A percentile compares a stretch with the other conserved stretches of the same genome.
phyloP scores from a whole-genome alignment of 345 rosid species.

The Trapa bicornis region DNA sequence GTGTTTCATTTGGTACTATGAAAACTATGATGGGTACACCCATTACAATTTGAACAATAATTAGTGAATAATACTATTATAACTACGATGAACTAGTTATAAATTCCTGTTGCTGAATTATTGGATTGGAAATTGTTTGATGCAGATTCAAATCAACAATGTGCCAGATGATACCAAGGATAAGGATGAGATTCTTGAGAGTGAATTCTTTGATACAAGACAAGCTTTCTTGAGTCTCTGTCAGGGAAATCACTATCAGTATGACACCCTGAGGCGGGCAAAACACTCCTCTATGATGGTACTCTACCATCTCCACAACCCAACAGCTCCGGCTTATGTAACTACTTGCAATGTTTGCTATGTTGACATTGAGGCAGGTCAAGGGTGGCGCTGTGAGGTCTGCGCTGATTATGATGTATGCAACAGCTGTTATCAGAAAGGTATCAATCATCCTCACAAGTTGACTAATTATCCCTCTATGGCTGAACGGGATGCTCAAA shows the following conservation, averaged over 20 bases:
- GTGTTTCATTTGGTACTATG: not conserved
- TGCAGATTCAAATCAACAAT: slow-evolving; percentile 57
- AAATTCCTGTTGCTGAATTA: not conserved
- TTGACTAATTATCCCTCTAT: slow-evolving; percentile 80
- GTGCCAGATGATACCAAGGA: slow-evolving; percentile 77
- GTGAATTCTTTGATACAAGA: slow-evolving; percentile 93
- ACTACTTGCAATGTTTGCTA: slow-evolving; percentile 77
- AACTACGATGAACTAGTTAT: too few relatives aligned
- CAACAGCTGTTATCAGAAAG: slow-evolving; percentile 76
- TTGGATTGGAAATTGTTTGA: not conserved
- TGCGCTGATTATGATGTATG: slow-evolving; percentile 97
- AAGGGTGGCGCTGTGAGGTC: slow-evolving; percentile 98
- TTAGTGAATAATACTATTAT: not conserved
- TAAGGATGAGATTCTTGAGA: slow-evolving; percentile 93
- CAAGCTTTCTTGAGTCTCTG: slow-evolving; percentile 98
- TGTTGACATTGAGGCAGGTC: slow-evolving; percentile 94
- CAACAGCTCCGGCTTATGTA: slow-evolving; percentile 99
- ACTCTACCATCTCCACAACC: slow-evolving; percentile 96
- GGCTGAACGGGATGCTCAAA: slow-evolving; percentile 93
- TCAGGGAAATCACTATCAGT: slow-evolving; percentile 98
- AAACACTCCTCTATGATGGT: slow-evolving; percentile 99
- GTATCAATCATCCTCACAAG: slow-evolving; percentile 88
- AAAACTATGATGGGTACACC: not conserved
- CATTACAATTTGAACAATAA: not conserved
- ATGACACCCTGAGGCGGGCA: slow-evolving; percentile 94